Conservation (phyloP, 257 asterid species). For the Solanum ossicruentum region DNA sequence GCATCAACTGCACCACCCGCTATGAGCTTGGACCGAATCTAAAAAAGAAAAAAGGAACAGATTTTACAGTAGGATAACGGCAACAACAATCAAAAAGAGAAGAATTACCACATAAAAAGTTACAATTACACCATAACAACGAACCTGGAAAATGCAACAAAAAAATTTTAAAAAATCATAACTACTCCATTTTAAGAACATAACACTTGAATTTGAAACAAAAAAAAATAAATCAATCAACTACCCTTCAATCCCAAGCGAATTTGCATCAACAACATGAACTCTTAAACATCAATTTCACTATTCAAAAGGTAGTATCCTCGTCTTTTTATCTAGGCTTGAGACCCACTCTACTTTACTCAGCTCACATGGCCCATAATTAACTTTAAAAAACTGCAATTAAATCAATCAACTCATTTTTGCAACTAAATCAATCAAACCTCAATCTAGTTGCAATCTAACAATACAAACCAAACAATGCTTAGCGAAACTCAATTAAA, state of each 20-base stretch:
- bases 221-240: not conserved
- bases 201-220: not conserved
- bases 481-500: not conserved
- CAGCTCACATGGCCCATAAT: not conserved
- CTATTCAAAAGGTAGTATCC: not conserved
- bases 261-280: not conserved
- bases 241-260: not conserved
- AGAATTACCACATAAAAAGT: not conserved
- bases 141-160: not conserved
- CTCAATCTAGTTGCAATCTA: not conserved
- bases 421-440: not conserved
- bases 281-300: not conserved
- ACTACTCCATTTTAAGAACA: not conserved
- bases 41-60: not conserved
- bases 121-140: not conserved
- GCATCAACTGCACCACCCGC: slow-evolving; percentile 70
- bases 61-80: not conserved
- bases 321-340: not conserved
- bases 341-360: not conserved
- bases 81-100: not conserved
- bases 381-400: not conserved
- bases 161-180: not conserved
- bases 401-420: not conserved
- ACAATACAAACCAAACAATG: not conserved
- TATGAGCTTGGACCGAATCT: slow-evolving; percentile 52